Evolutionary conservation across 148 eudicot species (phyloP).

Genomic region (Vaccinium corymbosum): DNA sequence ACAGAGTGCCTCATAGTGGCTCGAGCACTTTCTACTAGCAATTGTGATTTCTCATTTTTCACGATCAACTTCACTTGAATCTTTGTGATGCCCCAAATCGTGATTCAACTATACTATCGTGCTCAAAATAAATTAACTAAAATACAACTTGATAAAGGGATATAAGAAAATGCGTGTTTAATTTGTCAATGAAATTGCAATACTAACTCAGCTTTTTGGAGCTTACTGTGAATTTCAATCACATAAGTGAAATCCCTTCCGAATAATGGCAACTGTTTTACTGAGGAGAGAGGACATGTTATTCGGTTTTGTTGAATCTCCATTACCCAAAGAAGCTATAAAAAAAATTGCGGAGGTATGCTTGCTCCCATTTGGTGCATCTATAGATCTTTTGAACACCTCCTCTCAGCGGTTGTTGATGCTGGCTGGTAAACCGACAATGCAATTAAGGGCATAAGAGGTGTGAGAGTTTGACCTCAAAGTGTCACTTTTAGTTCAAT

Average conservation of each 20-base stretch:
- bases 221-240: neutral
- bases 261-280: neutral
- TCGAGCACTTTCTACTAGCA: too few relatives aligned
- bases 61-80: too few relatives aligned
- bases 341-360: neutral
- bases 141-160: too few relatives aligned
- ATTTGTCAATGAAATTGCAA: too few relatives aligned
- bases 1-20: too few relatives aligned
- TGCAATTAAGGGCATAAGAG: neutral
- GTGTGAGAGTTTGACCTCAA: neutral
- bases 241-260: neutral
- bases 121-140: too few relatives aligned
- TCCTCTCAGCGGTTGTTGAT: neutral
- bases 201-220: too few relatives aligned
- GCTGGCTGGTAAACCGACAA: neutral
- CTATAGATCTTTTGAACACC: neutral
- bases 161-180: too few relatives aligned
- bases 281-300: neutral
- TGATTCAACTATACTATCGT: too few relatives aligned
- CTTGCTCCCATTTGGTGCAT: neutral
- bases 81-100: too few relatives aligned
- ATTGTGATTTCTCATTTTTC: too few relatives aligned
- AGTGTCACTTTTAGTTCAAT: neutral
- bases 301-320: neutral
- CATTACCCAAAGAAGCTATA: neutral